Conservation (phyloP, 768 basidiomycete genomes). For the Rubroboletus pulcherrimus region DNA sequence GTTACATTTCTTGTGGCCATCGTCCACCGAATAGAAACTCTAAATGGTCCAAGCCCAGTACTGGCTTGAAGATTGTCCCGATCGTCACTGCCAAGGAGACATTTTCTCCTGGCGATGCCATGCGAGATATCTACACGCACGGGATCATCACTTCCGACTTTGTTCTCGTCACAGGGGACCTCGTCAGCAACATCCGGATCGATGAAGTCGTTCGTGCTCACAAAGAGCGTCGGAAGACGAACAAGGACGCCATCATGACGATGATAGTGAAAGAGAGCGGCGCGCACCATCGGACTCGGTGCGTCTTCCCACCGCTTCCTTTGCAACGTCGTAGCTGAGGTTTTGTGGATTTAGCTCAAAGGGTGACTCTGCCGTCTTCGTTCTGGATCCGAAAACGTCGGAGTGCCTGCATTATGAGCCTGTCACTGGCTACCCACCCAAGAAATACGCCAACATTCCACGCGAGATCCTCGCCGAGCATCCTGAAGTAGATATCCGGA, state of each 20-base stretch:
- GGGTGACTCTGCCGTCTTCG: slow-evolving; percentile 75
- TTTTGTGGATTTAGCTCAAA: slow-evolving; percentile 44
- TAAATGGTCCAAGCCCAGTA: slow-evolving; percentile 78
- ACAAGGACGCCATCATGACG: slow-evolving; percentile 95
- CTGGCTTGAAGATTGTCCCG: slow-evolving; percentile 79
- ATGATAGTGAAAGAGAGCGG: slow-evolving; percentile 87
- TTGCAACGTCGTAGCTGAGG: background rate
- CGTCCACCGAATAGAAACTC: slow-evolving; percentile 51
- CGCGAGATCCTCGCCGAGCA: slow-evolving; percentile 69
- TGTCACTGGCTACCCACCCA: slow-evolving; percentile 64
- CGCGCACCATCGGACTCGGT: slow-evolving; percentile 70
- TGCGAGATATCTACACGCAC: slow-evolving; percentile 91
- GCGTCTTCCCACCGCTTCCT: slow-evolving; percentile 19
- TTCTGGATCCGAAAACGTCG: slow-evolving; percentile 68
- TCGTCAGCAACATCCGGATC: slow-evolving; percentile 90
- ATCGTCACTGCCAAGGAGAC: slow-evolving; percentile 84
- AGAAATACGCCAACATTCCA: slow-evolving; percentile 61
- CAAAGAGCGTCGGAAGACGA: slow-evolving; percentile 78
- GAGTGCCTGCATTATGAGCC: slow-evolving; percentile 87
- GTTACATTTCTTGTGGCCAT: background rate
- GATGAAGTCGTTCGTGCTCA: slow-evolving; percentile 87
- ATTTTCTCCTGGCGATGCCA: slow-evolving; percentile 85
- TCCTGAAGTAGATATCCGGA: slow-evolving; percentile 79
- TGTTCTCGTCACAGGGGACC: slow-evolving; percentile 85
- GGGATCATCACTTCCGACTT: slow-evolving; percentile 89